Base-by-base conservation (phyloP, 2,329 filamentous ascomycete genomes). In the Karstenula rhodostoma region DNA sequence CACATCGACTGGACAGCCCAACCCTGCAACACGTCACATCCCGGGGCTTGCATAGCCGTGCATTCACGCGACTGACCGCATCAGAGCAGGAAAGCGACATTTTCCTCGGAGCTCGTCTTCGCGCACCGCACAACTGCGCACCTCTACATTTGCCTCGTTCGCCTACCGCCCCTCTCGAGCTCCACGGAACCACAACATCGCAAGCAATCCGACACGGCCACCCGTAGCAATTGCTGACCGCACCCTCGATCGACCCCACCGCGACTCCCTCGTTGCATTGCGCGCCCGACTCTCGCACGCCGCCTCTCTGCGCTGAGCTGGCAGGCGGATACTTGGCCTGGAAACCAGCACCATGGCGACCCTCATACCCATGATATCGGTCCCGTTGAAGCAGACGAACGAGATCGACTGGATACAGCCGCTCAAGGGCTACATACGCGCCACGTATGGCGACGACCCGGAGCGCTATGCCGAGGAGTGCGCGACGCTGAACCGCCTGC, bases 371-470 rank as follows among this genome's bases (percentile, higher is more conserved):
- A 98, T 98, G 94, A 90, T 98, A 72, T 96, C 93, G 72, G 90
- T 90, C 85, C 94, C 94, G 77, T 86, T 97, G 73, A 98, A 90
- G 81, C 87, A 89, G 78, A 99, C 95, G 67, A 97, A 94, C 85
- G 95, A 99, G 84, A 96, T 99, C 77, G 95, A 99, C 86, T 99
- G 95, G 95, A 86, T 98, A 67, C 85, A 86, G 50, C 95, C 95
- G 50, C 85, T 99, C 68, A 98, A 98, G 83, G 84, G 86, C 66
- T 97, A 98, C 83, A 99, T 99, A 73, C 88, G 93, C 67, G 87
- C 93, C 70, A 96, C 91, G 25, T 97, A 99, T 78, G 94, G 94
- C 77, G 95, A 99, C 80, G 94, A 98, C 77, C 94, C 95, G 29
- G 95, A 99, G 78, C 89, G 93, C 70, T 99, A 99, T 83, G 87